A percentile compares a stretch with the other conserved stretches of the same genome.
Evolutionary conservation across 495 filamentous ascomycete genomes (phyloP).

Genomic region (Hypoxylon subgilvum): DNA sequence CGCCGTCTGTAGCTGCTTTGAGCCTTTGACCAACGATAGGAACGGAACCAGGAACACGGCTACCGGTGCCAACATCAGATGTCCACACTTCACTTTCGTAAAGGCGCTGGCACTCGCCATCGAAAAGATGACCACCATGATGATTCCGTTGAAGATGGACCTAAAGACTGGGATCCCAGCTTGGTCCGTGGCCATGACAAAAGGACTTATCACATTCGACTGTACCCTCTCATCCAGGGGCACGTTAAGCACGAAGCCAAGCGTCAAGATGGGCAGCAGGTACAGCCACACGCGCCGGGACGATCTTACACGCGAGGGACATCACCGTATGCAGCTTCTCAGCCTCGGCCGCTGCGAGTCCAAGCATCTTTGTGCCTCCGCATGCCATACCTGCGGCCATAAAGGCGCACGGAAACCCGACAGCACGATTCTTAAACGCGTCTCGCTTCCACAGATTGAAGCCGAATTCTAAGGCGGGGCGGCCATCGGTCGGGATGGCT

Average conservation of each 20-base stretch:
- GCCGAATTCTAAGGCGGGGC: conserved; percentile 26
- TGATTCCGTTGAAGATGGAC: conserved; percentile 68
- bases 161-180: conserved; percentile 65
- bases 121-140: conserved; percentile 58
- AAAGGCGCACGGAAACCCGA: conserved; percentile 65
- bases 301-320: conserved; percentile 71
- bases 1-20: conserved; percentile 28
- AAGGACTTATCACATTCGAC: conserved; percentile 59
- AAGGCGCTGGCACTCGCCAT: conserved; percentile 66
- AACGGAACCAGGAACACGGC: conserved; percentile 55
- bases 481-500: conserved; percentile 39
- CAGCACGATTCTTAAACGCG: conserved; percentile 64
- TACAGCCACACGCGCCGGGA: conserved; percentile 82
- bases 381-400: conserved; percentile 66
- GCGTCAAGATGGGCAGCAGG: conserved; percentile 57
- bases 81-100: conserved; percentile 57
- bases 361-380: conserved; percentile 68
- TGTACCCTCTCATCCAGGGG: conserved; percentile 28
- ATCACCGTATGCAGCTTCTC: conserved; percentile 72
- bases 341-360: conserved; percentile 74
- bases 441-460: conserved; percentile 48
- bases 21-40: conserved; percentile 32
- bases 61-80: conserved; percentile 55
- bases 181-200: conserved; percentile 65
- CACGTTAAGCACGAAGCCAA: conserved; percentile 56